These are phyloP conservation scores for Stephania japonica DNA, from an alignment of 164 flowering plant genomes.

Conservation along the genomic window DNA sequence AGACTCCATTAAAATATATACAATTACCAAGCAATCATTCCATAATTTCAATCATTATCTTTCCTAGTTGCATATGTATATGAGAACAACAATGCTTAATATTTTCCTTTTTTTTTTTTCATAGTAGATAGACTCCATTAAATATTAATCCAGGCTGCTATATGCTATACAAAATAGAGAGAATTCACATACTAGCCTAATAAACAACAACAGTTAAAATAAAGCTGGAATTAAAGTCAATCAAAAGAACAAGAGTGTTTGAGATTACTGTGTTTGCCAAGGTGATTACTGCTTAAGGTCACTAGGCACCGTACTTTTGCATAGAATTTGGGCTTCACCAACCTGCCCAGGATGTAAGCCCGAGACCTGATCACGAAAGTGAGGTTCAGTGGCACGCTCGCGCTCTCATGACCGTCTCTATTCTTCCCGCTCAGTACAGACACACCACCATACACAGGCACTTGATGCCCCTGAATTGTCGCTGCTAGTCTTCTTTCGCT, in stretches of 20 bases:
- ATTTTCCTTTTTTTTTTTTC: no score
- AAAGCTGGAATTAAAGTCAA: constrained; percentile 10
- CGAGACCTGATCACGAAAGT: constrained; percentile 61
- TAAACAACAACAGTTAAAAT: background rate
- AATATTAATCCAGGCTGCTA: background rate
- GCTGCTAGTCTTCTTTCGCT: constrained; percentile 32
- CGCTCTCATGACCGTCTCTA: constrained; percentile 11
- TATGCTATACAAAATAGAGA: constrained; percentile 4
- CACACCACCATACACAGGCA: constrained; percentile 77
- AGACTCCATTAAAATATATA: no score
- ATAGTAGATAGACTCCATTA: no score
- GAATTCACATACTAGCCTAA: background rate
- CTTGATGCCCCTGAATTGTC: constrained; percentile 43
- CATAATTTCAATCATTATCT: no score
- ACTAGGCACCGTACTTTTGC: constrained; percentile 45
- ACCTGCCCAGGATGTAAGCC: constrained; percentile 69
- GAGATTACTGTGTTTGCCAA: constrained; percentile 43
- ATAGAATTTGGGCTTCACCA: constrained; percentile 74
- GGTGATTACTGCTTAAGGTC: constrained; percentile 34
- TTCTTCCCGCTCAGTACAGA: constrained; percentile 24
- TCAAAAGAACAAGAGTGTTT: constrained; percentile 36
- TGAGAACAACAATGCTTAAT: no score
- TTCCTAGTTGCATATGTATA: no score
- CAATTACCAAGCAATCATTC: no score
- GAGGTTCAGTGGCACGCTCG: constrained; percentile 53